A percentile compares a stretch with the other conserved stretches of the same genome.
These are phyloP conservation scores for Stephania japonica DNA, from an alignment of 164 flowering plant species.

Conservation along the genomic window DNA sequence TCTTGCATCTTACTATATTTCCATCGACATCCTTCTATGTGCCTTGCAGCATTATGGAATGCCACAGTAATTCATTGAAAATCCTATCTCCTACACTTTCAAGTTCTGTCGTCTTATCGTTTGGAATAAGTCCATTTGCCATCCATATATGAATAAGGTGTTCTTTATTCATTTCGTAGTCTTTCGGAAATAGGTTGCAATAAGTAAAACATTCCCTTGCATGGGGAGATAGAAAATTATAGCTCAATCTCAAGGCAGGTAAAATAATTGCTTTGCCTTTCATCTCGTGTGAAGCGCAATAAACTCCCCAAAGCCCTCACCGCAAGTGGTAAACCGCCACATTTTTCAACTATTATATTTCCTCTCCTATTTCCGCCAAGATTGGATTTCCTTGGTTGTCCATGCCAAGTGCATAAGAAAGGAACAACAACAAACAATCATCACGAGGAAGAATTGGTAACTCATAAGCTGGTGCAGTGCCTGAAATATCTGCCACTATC, in stretches of 20 bases:
- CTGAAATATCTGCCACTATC: neutral
- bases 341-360: neutral
- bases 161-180: neutral
- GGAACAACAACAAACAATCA: neutral
- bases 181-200: constrained; percentile 8
- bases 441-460: neutral
- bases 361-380: neutral
- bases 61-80: neutral
- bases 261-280: neutral
- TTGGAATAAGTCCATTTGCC: constrained; percentile 16
- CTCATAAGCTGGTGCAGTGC: neutral
- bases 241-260: constrained; percentile 9
- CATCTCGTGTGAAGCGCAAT: neutral
- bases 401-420: neutral
- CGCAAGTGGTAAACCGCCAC: constrained; percentile 1
- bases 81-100: neutral
- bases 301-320: neutral
- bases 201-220: constrained; percentile 5
- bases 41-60: constrained; percentile 14
- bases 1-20: constrained; percentile 3
- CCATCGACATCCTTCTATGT: neutral
- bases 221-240: neutral
- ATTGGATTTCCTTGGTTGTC: neutral
- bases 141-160: constrained; percentile 8
- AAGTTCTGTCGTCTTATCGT: neutral